These are phyloP conservation scores for Stagonosporopsis cucurbitacearum DNA, from an alignment of 2,329 filamentous ascomycete species.

Conservation along the genomic window DNA sequence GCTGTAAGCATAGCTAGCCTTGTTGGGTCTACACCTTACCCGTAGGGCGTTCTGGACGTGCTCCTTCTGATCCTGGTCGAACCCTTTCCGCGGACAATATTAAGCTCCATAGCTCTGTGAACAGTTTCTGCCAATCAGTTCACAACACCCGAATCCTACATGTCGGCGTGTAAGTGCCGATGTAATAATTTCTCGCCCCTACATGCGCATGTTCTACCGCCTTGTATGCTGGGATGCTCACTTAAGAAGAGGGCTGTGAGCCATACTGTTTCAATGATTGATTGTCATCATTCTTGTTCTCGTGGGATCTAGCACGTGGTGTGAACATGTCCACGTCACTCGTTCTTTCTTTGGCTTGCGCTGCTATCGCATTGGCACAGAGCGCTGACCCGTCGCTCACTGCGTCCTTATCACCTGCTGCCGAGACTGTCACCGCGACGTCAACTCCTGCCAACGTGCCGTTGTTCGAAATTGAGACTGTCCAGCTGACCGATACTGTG, in stretches of 20 bases:
- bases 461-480: constrained; percentile 29
- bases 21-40: constrained; percentile 18
- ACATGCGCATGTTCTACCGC: not conserved
- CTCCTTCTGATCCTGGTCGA: constrained; percentile 27
- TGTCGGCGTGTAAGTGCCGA: constrained; percentile 13
- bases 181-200: not conserved
- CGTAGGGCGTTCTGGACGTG: constrained; percentile 24
- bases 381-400: constrained; percentile 23
- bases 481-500: constrained; percentile 37
- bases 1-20: constrained; percentile 3
- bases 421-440: constrained; percentile 29
- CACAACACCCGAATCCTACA: constrained; percentile 12
- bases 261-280: not conserved
- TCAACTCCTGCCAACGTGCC: constrained; percentile 28
- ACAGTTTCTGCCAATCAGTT: not conserved
- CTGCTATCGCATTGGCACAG: constrained; percentile 26
- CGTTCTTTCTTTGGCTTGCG: constrained; percentile 22
- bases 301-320: not conserved
- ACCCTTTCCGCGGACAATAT: constrained; percentile 22
- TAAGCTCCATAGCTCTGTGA: not conserved
- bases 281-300: constrained; percentile 1
- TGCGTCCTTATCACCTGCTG: constrained; percentile 32
- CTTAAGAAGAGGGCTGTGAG: constrained; percentile 2
- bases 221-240: not conserved
- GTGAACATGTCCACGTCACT: constrained; percentile 27